A percentile compares a stretch with the other conserved stretches of the same genome.
Conservation (phyloP, 2,329 filamentous ascomycete species). For the Trichoderma pleuroti region DNA sequence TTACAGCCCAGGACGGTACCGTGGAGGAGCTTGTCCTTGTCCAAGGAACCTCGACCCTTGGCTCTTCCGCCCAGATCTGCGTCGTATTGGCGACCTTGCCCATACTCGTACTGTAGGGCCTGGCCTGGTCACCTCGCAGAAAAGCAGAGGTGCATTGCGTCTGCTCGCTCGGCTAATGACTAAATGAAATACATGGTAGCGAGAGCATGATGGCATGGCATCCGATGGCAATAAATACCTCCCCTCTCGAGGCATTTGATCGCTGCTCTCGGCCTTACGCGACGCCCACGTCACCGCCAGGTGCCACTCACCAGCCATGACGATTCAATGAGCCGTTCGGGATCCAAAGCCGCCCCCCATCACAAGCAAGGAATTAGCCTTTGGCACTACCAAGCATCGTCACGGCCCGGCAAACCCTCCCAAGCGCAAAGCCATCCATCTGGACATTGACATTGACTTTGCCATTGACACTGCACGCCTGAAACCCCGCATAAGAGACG, state of each 20-base stretch:
- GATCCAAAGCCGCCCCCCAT: conserved; percentile 14
- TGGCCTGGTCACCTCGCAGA: not conserved
- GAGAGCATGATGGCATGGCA: not conserved
- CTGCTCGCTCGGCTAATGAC: not conserved
- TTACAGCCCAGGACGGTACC: not conserved
- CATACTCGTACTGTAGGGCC: not conserved
- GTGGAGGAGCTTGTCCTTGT: not conserved
- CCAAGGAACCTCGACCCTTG: not conserved
- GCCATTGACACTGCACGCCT: not conserved
- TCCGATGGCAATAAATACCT: conserved; percentile 1
- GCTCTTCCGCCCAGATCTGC: not conserved
- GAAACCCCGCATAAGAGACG: conserved; percentile 13
- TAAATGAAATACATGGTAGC: not conserved
- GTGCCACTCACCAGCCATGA: conserved; percentile 17
- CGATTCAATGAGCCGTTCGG: conserved; percentile 13
- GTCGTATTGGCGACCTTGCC: conserved; percentile 8
- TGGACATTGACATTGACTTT: not conserved
- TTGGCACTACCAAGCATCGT: not conserved
- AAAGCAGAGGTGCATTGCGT: not conserved
- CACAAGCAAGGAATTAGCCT: not conserved
- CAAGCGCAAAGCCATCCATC: not conserved
- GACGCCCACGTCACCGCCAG: conserved; percentile 15
- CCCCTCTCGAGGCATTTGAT: not conserved
- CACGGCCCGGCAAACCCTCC: conserved; percentile 8
- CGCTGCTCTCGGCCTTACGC: conserved; percentile 9